These are phyloP conservation scores for Diaporthe citri DNA, from an alignment of 2,329 filamentous ascomycete genomes.

Conservation along the genomic window DNA sequence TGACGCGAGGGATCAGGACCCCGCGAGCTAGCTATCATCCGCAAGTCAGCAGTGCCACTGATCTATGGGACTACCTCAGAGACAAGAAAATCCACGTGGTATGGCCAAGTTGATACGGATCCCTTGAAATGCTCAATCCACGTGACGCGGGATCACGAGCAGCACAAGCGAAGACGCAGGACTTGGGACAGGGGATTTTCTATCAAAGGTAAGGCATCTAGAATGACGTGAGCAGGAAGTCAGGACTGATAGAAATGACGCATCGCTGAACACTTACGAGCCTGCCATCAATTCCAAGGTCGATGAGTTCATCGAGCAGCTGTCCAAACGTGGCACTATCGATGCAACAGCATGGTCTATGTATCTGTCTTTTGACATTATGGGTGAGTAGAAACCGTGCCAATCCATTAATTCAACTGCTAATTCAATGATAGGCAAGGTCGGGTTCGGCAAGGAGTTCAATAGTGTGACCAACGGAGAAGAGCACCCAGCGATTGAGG, in stretches of 20 bases:
- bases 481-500: conserved; percentile 50
- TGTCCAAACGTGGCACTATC: conserved; percentile 40
- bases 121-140: conserved; percentile 52
- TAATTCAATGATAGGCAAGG: conserved; percentile 35
- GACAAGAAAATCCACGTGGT: conserved; percentile 57
- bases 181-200: conserved; percentile 46
- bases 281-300: conserved; percentile 42
- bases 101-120: conserved; percentile 48
- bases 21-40: conserved; percentile 49
- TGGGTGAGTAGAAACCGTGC: not conserved
- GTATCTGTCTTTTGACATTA: conserved; percentile 47
- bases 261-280: conserved; percentile 44
- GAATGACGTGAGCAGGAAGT: not conserved
- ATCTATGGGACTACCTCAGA: conserved; percentile 53
- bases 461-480: conserved; percentile 42
- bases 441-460: conserved; percentile 46
- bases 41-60: conserved; percentile 43
- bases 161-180: conserved; percentile 43
- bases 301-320: conserved; percentile 40
- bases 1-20: conserved; percentile 42
- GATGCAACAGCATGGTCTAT: conserved; percentile 43
- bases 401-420: not conserved
- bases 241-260: not conserved
- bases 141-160: conserved; percentile 49
- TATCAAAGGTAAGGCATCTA: conserved; percentile 41